These are phyloP conservation scores for Mycena vulgaris DNA, from an alignment of 768 basidiomycete species.

Conservation along the genomic window DNA sequence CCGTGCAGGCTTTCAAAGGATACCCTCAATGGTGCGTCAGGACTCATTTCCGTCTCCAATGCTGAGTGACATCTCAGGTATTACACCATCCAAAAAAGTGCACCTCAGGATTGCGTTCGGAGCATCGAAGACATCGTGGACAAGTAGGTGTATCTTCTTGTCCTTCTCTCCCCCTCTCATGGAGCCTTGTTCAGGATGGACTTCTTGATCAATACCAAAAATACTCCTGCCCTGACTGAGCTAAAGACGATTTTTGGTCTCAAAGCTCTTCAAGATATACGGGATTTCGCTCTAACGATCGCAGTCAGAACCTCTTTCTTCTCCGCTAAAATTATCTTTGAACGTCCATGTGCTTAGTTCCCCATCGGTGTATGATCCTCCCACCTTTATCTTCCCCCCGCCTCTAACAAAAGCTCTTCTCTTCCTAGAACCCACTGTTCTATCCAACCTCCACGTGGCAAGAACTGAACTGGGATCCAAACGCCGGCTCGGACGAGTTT, in stretches of 20 bases:
- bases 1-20: slow-evolving; percentile 21
- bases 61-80: slow-evolving; percentile 21
- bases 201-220: slow-evolving; percentile 29
- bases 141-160: slow-evolving; percentile 12
- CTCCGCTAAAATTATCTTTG: slow-evolving; percentile 23
- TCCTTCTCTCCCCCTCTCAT: neutral
- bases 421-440: neutral
- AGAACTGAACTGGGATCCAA: slow-evolving; percentile 33
- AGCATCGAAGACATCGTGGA: slow-evolving; percentile 31
- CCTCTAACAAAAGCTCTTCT: slow-evolving; percentile 5
- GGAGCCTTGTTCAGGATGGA: slow-evolving; percentile 21
- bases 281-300: slow-evolving; percentile 27
- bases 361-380: slow-evolving; percentile 32
- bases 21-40: slow-evolving; percentile 29
- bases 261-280: slow-evolving; percentile 23
- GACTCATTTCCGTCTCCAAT: neutral
- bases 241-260: slow-evolving; percentile 29
- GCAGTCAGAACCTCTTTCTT: slow-evolving; percentile 21
- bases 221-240: slow-evolving; percentile 17
- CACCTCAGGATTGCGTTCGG: slow-evolving; percentile 29
- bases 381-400: slow-evolving; percentile 19
- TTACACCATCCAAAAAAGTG: slow-evolving; percentile 32
- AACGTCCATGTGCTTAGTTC: slow-evolving; percentile 27
- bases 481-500: slow-evolving; percentile 23
- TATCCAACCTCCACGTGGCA: slow-evolving; percentile 26